phyloP scores from a whole-genome alignment of 164 flowering plant genomes.

The Houttuynia cordata region DNA sequence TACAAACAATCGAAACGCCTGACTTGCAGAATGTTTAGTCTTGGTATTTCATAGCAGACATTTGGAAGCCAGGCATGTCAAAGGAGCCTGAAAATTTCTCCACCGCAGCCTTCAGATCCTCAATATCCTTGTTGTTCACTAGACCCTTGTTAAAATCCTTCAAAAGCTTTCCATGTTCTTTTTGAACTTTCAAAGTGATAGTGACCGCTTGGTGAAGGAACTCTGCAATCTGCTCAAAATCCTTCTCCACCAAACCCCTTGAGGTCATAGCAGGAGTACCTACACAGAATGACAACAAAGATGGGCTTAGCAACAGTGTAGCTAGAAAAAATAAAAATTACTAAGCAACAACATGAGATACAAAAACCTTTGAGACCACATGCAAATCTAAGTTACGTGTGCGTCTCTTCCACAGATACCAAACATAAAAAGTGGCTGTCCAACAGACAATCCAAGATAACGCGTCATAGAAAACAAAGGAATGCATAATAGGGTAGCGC shows the following conservation, averaged over 20 bases:
- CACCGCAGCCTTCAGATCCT: constrained; percentile 75
- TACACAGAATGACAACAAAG: constrained; percentile 11
- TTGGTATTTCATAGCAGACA: constrained; percentile 89
- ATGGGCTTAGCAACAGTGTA: not conserved
- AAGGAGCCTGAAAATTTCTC: constrained; percentile 82
- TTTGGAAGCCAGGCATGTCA: constrained; percentile 93
- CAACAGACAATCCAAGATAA: not conserved
- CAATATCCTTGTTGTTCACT: constrained; percentile 88
- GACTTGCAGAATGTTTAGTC: constrained; percentile 22
- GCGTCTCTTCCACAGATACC: not conserved
- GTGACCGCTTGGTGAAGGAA: constrained; percentile 90
- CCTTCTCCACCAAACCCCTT: constrained; percentile 94
- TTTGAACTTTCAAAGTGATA: constrained; percentile 68
- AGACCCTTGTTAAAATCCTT: constrained; percentile 99
- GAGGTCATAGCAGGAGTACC: constrained; percentile 99
- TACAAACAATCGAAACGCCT: too few species aligned
- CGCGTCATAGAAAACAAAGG: not conserved
- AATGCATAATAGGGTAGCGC: not conserved
- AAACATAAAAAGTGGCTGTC: not conserved
- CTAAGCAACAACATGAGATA: not conserved
- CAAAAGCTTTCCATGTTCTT: constrained; percentile 82
- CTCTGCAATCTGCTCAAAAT: constrained; percentile 94
- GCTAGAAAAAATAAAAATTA: too few species aligned
- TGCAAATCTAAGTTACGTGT: too few species aligned
- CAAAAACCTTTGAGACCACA: not conserved